phyloP scores from a whole-genome alignment of 441 rosid species.

The Pelargonium myrrhifolium region DNA sequence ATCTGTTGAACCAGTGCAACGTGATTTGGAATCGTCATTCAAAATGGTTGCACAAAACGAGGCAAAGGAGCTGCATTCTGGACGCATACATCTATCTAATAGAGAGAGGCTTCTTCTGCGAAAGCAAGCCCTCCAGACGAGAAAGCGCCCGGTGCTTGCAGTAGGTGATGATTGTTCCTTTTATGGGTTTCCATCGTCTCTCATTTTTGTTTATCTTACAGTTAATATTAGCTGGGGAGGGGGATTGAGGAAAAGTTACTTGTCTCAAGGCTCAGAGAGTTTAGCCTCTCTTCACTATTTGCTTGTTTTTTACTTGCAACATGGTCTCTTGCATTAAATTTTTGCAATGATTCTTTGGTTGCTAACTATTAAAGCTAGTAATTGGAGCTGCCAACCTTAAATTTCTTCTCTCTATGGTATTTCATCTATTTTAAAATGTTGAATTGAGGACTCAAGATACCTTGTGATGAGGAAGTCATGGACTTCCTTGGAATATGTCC shows the following conservation, averaged over 20 bases:
- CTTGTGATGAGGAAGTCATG: neutral
- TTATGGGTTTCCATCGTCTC: neutral
- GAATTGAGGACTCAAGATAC: neutral
- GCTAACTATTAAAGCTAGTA: neutral
- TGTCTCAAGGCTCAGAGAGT: neutral
- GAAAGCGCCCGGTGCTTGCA: slow-evolving; percentile 60
- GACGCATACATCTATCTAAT: slow-evolving; percentile 48
- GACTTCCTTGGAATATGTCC: neutral
- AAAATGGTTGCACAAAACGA: slow-evolving; percentile 16
- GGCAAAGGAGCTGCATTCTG: slow-evolving; percentile 27
- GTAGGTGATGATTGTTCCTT: slow-evolving; percentile 38
- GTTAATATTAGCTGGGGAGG: slow-evolving; percentile 1
- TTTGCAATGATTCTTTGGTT: neutral
- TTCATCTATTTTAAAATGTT: neutral
- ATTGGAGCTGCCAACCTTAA: neutral
- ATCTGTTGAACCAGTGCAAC: slow-evolving; percentile 22
- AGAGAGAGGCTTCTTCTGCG: slow-evolving; percentile 68
- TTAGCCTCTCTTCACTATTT: slow-evolving; percentile 6
- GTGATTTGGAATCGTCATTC: slow-evolving; percentile 21
- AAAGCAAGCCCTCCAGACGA: slow-evolving; percentile 64
- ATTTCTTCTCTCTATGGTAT: neutral
- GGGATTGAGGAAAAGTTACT: neutral
- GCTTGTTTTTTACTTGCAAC: slow-evolving; percentile 4
- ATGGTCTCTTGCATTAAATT: neutral
- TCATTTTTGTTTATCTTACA: neutral